A percentile compares a stretch with the other conserved stretches of the same genome.
Evolutionary conservation across 345 rosid species (phyloP).

Genomic region (Rubroshorea leprosula): DNA sequence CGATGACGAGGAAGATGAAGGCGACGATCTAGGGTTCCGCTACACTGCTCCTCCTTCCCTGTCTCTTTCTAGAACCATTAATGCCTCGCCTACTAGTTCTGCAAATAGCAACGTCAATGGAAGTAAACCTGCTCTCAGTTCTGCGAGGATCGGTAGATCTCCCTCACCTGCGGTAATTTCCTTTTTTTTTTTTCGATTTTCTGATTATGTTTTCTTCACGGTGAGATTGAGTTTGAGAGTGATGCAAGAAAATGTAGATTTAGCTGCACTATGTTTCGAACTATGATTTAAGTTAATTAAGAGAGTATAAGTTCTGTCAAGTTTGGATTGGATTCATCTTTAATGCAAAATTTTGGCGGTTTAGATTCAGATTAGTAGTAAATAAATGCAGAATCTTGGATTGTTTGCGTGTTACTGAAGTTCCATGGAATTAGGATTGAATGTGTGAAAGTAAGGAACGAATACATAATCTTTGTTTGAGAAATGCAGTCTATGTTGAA

Average conservation of each 20-base stretch:
- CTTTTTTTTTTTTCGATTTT: neutral
- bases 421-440: neutral
- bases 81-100: slow-evolving; percentile 9
- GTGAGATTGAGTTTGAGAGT: slow-evolving; percentile 1
- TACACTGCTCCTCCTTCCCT: slow-evolving; percentile 84
- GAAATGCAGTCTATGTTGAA: slow-evolving; percentile 11
- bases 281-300: slow-evolving; percentile 3
- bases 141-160: slow-evolving; percentile 64
- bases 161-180: slow-evolving; percentile 75
- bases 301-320: neutral
- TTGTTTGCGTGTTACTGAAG: neutral
- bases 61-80: slow-evolving; percentile 49
- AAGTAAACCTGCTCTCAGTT: slow-evolving; percentile 27
- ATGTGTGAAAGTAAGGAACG: neutral
- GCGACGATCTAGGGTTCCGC: slow-evolving; percentile 72
- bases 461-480: neutral
- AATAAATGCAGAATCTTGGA: slow-evolving; percentile 4
- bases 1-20: slow-evolving; percentile 60
- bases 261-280: slow-evolving; percentile 1
- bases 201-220: neutral
- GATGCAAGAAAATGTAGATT: slow-evolving; percentile 1
- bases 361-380: neutral
- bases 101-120: neutral
- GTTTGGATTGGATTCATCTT: slow-evolving; percentile 1
- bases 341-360: neutral